Evolutionary conservation across 805 yeast genomes (phyloP), one percentile per base, ranked within the genome.

Genomic region (Monosporozyma siamensis): DNA sequence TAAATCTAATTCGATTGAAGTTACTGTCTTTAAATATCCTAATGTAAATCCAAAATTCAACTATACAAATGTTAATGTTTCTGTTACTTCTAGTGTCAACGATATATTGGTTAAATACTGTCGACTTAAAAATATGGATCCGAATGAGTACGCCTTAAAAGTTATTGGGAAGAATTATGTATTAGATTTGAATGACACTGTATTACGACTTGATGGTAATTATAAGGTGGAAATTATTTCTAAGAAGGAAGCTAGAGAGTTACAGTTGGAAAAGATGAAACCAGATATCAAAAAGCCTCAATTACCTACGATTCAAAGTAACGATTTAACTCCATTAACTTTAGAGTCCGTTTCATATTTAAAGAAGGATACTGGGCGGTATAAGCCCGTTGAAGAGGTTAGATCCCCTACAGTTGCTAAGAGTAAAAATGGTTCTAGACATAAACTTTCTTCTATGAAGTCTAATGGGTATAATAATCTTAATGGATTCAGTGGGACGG

Each of bases 141-240:
- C 67, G 1, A 61, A 53, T 23, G 64, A 63, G 27, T 68, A 65
- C 43, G 54, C 59, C 4, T 37, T 68, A 14, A 68, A 67, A 44
- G 47, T 64, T 0, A 49, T 54, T 1, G 64, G 58, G 11, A 64
- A 65, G 34, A 55, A 57, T 14, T 41, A 49, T 3, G 42, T 56
- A 1, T 44, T 65, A 6, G 67, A 69, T 43, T 46, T 66, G n/a
- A 64, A 67, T 30, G 70, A 66, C 39, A 59, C 65, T 3, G 63
- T 72, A 22, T 57, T 65, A 23, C 55, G 70, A 3, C 53, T 74
- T 9, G 72, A 69, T 48, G 71, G 70, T 4, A 59, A 63, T 37
- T 53, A 57, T 42, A 58, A 57, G 14, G 54, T 74, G 15, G 77
- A 72, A 42, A 53, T 70, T 4, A 54, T 74, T 3, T 64, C 73